Base-by-base conservation (phyloP, 129 eudicot genomes). In the Saposhnikovia divaricata region DNA sequence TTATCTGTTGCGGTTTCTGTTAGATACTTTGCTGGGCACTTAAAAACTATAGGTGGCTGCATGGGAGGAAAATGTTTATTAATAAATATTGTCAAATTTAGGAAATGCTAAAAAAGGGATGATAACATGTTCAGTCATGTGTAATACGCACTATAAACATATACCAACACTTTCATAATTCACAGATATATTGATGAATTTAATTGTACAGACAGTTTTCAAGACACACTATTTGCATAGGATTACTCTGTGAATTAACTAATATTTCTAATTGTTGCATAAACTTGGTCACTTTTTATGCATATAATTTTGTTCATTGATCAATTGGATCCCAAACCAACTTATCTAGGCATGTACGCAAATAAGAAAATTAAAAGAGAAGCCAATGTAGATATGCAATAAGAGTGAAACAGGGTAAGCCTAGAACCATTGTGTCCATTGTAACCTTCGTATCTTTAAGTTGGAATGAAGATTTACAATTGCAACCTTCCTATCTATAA, bases 41-140 rank as follows among this genome's bases (percentile, higher is more conserved):
- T 83, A 31, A 79, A 16, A 61, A 43, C 72, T 38, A 51, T 31
- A 45, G 81, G 77, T 61, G 87, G 84, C 89, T 86, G 84, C 84
- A 84, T 77, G 46, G 76, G 42, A 47, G 53, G 0, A n/a, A 38
- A 42, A 61, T 31, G 57, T 69, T 80, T 21, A 28, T 43, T 13
- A 37, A 63, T 78, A 25, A 81, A 74, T 38, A 38, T 23, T 76
- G 37, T 47, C 42, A 66, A 40, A 5, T 23, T 5, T 77, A 25
- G 40, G 80, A 61, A 72, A 37, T 38, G 65, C 37, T 42, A n/a
- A 72, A 42, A 21, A 59, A 2, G 6, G 53, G 1, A 9, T 6
- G 31, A 13, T 55, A 25, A 75, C 73, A 38, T 74, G 46, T 42
- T 57, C 63, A 80, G 46, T 81, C 45, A 74, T 15, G 72, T 12